Base-by-base conservation (phyloP, 164 flowering plant species). In the Annona squamosa region DNA sequence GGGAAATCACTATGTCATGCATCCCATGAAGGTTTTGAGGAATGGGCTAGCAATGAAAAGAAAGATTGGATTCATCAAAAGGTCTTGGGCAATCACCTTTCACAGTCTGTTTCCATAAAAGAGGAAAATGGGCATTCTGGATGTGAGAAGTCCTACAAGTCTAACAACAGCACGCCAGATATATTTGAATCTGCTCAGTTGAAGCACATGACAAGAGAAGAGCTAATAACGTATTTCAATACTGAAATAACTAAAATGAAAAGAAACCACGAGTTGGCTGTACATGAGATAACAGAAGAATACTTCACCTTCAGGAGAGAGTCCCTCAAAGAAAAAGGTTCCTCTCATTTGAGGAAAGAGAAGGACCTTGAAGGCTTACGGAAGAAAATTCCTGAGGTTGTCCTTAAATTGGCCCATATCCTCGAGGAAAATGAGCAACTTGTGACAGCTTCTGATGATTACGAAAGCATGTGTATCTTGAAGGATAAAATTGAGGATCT, bases 371-470 rank as follows among this genome's bases (percentile, higher is more conserved):
- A 92, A 3, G 59, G 69, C 16, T 70, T 95, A 61, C 87, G 76
- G 82, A 92, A 85, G 78, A 93, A 74, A 77, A 87, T 92, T 57
- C 84, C 90, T 19, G 89, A 87, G 57, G 81, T 93, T 37, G 81
- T 86, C 56, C 41, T 45, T 4, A 90, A 84, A 69, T 74, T 95
- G 79, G 92, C 88, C 79, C 78, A 77, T 48, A 79, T 92, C 71
- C 83, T 92, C 19, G 62, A 46, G n/a, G 87, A 85, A 79, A 84
- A 75, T 80, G 82, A 84, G 74, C 83, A 85, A 26, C 17, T 79
- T 5, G 73, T 84, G 68, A 41, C 77, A 43, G 57, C 70, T 6
- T 68, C 65, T 67, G 75, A 81, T 4, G 78, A 80, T 71, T 67
- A 68, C 61, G 81, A 85, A 65, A 72, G 70, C 70, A 19, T 83